phyloP scores from a whole-genome alignment of 2,329 filamentous ascomycete species.

The Xylaria multiplex region DNA sequence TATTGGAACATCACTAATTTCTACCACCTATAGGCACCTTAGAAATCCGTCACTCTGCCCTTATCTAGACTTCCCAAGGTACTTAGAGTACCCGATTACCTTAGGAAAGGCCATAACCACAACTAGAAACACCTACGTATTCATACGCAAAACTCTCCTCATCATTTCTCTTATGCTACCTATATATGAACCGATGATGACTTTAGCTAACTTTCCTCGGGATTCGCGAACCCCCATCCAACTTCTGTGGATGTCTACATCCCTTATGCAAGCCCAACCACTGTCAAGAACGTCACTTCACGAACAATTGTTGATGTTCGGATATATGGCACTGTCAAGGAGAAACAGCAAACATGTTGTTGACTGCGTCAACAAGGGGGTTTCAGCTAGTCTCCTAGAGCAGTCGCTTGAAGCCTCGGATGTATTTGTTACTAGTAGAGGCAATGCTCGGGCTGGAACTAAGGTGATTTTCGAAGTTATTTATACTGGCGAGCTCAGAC shows the following conservation, averaged over 20 bases:
- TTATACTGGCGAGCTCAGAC: slow-evolving; percentile 34
- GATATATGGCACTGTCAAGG: slow-evolving; percentile 32
- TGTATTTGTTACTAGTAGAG: slow-evolving; percentile 32
- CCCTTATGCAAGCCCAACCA: slow-evolving; percentile 21
- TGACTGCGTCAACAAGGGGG: slow-evolving; percentile 26
- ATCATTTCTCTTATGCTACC: background rate
- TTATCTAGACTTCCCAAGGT: no score
- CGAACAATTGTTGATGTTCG: slow-evolving; percentile 20
- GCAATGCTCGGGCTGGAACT: slow-evolving; percentile 23
- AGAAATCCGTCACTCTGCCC: no score
- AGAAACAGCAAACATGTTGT: slow-evolving; percentile 32
- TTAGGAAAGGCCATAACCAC: background rate
- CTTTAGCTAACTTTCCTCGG: background rate
- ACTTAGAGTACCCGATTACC: no score
- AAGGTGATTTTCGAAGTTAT: slow-evolving; percentile 27
- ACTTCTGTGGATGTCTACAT: slow-evolving; percentile 28
- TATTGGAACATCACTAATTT: background rate
- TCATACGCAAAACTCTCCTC: no score
- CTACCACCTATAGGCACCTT: background rate
- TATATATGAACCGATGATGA: background rate
- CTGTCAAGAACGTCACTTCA: slow-evolving; percentile 33
- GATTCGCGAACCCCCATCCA: background rate
- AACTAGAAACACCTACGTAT: background rate
- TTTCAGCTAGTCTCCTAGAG: slow-evolving; percentile 29
- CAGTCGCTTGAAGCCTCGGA: slow-evolving; percentile 31